phyloP scores from a whole-genome alignment of 1,284 basidiomycete genomes.

The Leccinum subrobustum region DNA sequence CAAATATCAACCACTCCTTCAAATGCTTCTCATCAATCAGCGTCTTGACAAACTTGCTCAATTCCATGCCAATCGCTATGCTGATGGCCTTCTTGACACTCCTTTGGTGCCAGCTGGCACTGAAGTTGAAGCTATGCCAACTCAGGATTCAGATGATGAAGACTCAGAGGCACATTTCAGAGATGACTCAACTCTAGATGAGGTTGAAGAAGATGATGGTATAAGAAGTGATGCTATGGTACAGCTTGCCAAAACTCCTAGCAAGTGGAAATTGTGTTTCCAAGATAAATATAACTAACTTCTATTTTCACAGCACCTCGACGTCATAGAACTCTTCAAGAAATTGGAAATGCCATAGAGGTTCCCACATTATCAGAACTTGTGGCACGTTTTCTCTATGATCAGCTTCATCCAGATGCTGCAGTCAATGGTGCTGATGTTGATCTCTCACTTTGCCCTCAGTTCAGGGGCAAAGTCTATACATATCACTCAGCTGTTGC shows the following conservation, averaged over 20 bases:
- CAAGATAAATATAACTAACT: not conserved
- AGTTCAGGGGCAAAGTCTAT: not conserved
- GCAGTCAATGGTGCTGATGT: not conserved
- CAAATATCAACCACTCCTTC: not conserved
- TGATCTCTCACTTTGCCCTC: not conserved
- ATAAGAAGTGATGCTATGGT: not conserved
- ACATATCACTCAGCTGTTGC: not conserved
- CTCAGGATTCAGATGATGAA: not conserved
- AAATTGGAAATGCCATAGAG: not conserved
- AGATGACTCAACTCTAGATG: not conserved
- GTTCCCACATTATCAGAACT: not conserved
- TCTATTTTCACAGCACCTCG: not conserved
- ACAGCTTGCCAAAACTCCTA: not conserved
- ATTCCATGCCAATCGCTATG: not conserved
- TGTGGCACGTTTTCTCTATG: not conserved
- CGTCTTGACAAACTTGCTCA: not conserved
- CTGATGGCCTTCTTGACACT: not conserved
- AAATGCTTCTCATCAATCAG: not conserved
- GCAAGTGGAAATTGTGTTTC: not conserved
- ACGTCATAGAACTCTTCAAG: not conserved
- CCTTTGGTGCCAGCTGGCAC: not conserved
- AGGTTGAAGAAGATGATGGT: not conserved
- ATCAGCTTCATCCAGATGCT: not conserved
- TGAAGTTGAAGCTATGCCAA: not conserved
- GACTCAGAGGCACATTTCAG: not conserved